Base-by-base conservation (phyloP, 1,139 yeast species). In the Ogataea hybrid region DNA sequence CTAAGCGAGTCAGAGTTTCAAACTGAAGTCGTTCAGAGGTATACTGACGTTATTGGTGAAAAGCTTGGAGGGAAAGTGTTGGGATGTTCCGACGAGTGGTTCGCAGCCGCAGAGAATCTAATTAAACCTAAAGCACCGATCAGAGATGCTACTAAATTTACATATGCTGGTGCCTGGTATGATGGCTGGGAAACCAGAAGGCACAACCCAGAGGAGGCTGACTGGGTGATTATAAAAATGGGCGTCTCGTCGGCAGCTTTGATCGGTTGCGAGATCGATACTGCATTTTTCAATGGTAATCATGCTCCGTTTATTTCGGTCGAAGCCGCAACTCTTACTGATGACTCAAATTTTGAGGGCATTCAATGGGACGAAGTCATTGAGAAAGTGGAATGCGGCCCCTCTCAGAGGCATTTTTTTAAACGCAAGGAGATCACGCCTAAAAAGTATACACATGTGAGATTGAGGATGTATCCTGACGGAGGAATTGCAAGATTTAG, bases 181-280 rank as follows among this genome's bases (percentile, higher is more conserved):
- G 97, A 90, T 56, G 97, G 97, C 12, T 90, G 97, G 97, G 97
- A 90, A 65, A 89, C 97, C 17, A 75, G 97, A 62, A 77, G 97
- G 65, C 97, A 90, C 70, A 90, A 90, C 64, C 67, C 78, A 2
- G 84, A 72, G 47, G 88, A 80, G 43, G 85, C 87, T 32, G 97
- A 90, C 59, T 89, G 90, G 85, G 96, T 85, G 22, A 70, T 86
- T 30, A 68, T 90, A 63, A 75, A 79, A 61, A 71, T 87, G 59
- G 97, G 97, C 10, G 97, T 90, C 12, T 71, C 88, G 7, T 77
- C 87, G 31, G 96, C 97, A 1, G 71, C 71, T 37, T 65, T 92
- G 45, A 73, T 84, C 43, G 97, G 90, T 4, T 80, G 85, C 56
- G 97, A 89, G 64, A 75, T 90, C 17, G 97, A 90, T 63, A 90